Evolutionary conservation across 768 basidiomycete species (phyloP), one percentile per base, ranked within the genome.

Genomic region (Mycena belliarum): DNA sequence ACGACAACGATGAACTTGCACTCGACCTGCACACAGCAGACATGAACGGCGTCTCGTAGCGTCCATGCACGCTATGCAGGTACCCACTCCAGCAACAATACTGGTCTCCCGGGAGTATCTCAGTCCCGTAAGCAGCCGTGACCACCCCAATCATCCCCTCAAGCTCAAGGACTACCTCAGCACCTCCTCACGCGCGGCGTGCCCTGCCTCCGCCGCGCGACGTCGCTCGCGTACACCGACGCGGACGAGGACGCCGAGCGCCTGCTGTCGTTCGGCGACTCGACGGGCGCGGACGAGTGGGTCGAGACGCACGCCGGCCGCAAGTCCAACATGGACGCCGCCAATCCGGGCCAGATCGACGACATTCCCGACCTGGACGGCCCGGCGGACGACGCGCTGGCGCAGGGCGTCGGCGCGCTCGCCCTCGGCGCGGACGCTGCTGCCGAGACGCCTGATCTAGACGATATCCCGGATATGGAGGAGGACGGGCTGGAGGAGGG

Each of bases 401-500:
- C 78, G 16, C 70, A 70, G 37, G 79, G 78, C 2, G 72, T 86
- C 33, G 75, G 75, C 18, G 74, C 70, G 24, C 54, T 87, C 59
- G 79, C 79, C 16, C 65, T 86, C n/a, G 72, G 72, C 55, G 73
- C 67, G 0, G 72, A 72, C 54, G 73, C 66, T 0, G 63, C 57
- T 15, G 69, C 54, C 26, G 68, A 57, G 60, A 93, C 89, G n/a
- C 93, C 94, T 25, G 88, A 98, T 78, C 79, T 98, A 65, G 95
- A 96, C 69, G 95, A 98, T 72, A 98, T 98, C 53, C 97, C 97
- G 6, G 97, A 98, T 76, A 97, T 99, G 93, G 95, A 97, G 71
- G 93, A 95, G 67, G 95, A 94, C n/a, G 84, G 85, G 62, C 79
- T 95, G 35, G 95, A 89, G 65, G 94, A 83, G 55, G 62, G 57